Evolutionary conservation across 2,329 filamentous ascomycete species (phyloP).

Genomic region (Chrysoporthe austroafricana): DNA sequence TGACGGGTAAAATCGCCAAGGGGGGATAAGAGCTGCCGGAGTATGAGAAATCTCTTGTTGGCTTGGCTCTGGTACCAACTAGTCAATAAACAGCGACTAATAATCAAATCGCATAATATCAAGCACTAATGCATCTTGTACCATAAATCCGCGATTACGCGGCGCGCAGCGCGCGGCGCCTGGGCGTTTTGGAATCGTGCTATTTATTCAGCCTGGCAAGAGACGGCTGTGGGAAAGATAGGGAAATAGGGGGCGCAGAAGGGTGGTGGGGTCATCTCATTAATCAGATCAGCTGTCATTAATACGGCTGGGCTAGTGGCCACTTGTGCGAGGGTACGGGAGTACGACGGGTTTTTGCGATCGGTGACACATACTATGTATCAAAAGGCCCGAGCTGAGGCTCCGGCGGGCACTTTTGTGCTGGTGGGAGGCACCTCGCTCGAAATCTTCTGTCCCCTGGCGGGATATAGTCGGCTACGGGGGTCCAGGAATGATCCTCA

Average conservation of each 20-base stretch:
- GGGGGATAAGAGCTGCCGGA: not conserved
- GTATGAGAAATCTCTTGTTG: not conserved
- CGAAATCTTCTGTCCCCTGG: not conserved
- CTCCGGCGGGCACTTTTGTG: not conserved
- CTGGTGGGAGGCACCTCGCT: not conserved
- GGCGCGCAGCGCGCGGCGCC: constrained; percentile 5
- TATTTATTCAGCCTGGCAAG: constrained; percentile 2
- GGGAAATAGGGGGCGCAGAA: not conserved
- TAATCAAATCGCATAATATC: constrained; percentile 7
- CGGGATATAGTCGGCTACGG: not conserved
- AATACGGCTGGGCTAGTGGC: constrained; percentile 3
- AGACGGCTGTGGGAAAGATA: not conserved
- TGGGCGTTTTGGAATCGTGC: not conserved
- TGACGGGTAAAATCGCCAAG: not conserved
- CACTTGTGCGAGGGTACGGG: constrained; percentile 2
- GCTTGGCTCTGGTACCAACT: constrained; percentile 1
- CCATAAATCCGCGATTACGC: constrained; percentile 8
- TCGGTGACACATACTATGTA: not conserved
- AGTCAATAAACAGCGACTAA: constrained; percentile 5
- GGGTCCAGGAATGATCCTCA: not conserved
- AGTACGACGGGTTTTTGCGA: not conserved
- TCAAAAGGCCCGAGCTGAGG: not conserved
- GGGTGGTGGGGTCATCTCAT: constrained; percentile 11
- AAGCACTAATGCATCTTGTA: constrained; percentile 6
- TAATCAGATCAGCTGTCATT: constrained; percentile 17